phyloP scores from a whole-genome alignment of 1,139 yeast species.

The Geotrichum siamense region DNA sequence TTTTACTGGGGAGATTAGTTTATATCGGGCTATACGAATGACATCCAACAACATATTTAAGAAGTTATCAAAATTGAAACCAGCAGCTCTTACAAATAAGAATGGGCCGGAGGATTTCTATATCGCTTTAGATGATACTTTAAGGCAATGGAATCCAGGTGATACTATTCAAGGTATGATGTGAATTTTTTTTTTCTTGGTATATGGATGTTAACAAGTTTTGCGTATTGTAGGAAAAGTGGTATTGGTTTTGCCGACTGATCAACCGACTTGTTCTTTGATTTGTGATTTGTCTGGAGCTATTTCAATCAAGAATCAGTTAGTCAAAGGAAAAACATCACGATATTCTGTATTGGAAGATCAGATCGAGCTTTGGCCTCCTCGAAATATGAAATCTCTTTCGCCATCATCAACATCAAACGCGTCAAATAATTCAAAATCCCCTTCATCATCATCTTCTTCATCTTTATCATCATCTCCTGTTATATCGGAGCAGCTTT shows the following conservation, averaged over 20 bases:
- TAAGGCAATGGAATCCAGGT: slow-evolving; percentile 59
- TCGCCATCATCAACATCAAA: background rate
- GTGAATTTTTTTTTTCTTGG: no score
- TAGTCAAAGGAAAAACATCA: slow-evolving; percentile 31
- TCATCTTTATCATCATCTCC: slow-evolving; percentile 11
- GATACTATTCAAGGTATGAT: slow-evolving; percentile 56
- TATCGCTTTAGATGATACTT: slow-evolving; percentile 65
- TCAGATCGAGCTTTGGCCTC: slow-evolving; percentile 49
- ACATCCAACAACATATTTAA: no score
- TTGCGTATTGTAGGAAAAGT: no score
- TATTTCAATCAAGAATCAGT: slow-evolving; percentile 39
- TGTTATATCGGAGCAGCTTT: slow-evolving; percentile 19
- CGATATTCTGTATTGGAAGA: slow-evolving; percentile 51
- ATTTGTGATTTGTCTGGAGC: slow-evolving; percentile 29
- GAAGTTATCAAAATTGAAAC: slow-evolving; percentile 20
- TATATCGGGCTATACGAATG: no score
- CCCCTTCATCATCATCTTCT: slow-evolving; percentile 17
- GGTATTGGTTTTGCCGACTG: slow-evolving; percentile 29
- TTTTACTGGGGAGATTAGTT: no score
- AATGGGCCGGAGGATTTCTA: slow-evolving; percentile 49
- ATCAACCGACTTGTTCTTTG: slow-evolving; percentile 25
- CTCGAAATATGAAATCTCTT: background rate
- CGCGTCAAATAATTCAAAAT: slow-evolving; percentile 3
- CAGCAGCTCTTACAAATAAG: slow-evolving; percentile 29
- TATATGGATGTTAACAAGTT: no score